Evolutionary conservation across 441 rosid genomes (phyloP), one percentile per base, ranked within the genome.

Genomic region (Pelargonium exstipulatum): DNA sequence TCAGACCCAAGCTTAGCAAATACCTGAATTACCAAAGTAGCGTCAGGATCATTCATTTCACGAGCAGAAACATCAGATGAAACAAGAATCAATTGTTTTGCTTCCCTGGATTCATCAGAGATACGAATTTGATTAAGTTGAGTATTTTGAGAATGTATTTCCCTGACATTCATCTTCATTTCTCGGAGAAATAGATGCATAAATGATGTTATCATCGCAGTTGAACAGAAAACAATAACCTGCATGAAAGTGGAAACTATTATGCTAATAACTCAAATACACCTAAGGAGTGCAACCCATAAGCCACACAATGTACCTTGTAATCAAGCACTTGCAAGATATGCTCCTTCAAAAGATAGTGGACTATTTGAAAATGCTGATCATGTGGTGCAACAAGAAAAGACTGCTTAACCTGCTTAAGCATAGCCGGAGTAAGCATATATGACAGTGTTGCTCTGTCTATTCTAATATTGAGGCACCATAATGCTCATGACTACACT

Each of bases 21-120:
- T 88, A 95, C 99, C 98, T 95, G 98, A 71, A 95, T 83, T 77
- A 95, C 99, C 80, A 90, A 85, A 72, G 95, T 85, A 78, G 92
- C 98, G 82, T 90, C 93, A 70, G 97, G 99, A 81, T 87, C 90
- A 81, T 89, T 87, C 96, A 92, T 88, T 76, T 98, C 99, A 16
- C 91, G 90, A 48, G 99, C 85, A n/a, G 97, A 89, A 63, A 95
- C 95, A 85, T 95, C 98, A 65, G 97, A 92, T 35, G 99, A 85
- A 70, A 90, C 84, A 49, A 95, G 97, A 77, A 89, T 82, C 81
- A 85, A 76, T 73, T 86, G 80, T 70, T 83, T 92, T 20, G 94
- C 84, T 83, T 85, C 93, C 78, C 72, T 85, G 77, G 92, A 95
- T 82, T 95, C 97, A 32, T 89, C 88, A 76, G 90, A 83, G 26